Evolutionary conservation across 2,329 filamentous ascomycete species (phyloP).

Genomic region (Claviceps fusiformis): DNA sequence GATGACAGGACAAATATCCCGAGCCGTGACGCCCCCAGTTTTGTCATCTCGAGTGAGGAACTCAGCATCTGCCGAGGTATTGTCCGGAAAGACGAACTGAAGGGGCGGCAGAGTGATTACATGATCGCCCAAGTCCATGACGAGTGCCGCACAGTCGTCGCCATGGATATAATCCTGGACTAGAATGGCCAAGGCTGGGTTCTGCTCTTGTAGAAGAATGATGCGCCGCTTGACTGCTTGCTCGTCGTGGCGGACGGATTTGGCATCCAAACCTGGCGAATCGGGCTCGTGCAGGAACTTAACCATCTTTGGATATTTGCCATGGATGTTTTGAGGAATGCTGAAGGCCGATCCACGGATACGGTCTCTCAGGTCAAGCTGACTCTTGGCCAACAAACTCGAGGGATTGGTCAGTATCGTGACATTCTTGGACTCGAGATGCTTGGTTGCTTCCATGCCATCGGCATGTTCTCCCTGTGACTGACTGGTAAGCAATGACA

Average conservation of each 20-base stretch:
- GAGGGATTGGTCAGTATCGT: not conserved
- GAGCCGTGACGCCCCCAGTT: not conserved
- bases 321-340: not conserved
- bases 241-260: not conserved
- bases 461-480: not conserved
- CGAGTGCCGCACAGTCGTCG: not conserved
- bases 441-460: not conserved
- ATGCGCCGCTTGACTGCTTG: not conserved
- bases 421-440: not conserved
- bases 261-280: not conserved
- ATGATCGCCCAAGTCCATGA: not conserved
- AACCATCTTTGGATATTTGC: not conserved
- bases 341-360: not conserved
- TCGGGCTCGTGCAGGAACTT: not conserved
- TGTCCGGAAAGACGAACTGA: not conserved
- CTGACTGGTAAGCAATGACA: not conserved
- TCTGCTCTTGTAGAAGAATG: not conserved
- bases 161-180: not conserved
- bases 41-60: not conserved
- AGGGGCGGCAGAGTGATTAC: not conserved
- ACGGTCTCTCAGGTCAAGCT: not conserved
- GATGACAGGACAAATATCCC: not conserved
- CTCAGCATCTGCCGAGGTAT: not conserved
- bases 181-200: not conserved
- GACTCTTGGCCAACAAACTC: not conserved